phyloP scores from a whole-genome alignment of 2,329 filamentous ascomycete genomes.

The Trichoderma sp. region DNA sequence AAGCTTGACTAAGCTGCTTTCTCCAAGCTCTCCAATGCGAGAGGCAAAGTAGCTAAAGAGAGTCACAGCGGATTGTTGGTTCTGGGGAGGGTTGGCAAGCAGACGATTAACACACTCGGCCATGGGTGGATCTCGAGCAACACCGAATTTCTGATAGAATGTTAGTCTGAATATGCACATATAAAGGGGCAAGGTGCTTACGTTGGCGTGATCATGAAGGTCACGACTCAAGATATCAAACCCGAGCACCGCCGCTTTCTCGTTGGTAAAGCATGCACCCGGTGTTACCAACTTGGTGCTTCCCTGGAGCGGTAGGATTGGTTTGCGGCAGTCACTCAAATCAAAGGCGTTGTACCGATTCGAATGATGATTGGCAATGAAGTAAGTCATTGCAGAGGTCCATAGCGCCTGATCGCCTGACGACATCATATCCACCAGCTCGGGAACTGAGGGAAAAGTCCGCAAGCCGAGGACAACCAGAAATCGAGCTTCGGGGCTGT shows the following conservation, averaged over 20 bases:
- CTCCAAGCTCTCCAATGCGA: conserved; percentile 71
- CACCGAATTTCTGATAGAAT: conserved; percentile 69
- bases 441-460: conserved; percentile 67
- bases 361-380: conserved; percentile 74
- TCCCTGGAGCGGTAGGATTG: conserved; percentile 73
- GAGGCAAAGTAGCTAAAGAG: conserved; percentile 84
- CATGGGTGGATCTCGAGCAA: conserved; percentile 79
- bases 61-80: conserved; percentile 63
- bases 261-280: conserved; percentile 79
- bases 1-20: conserved; percentile 60
- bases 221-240: conserved; percentile 77
- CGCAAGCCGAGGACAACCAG: conserved; percentile 72
- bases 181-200: conserved; percentile 33
- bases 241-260: conserved; percentile 72
- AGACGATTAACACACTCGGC: conserved; percentile 73
- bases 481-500: conserved; percentile 73
- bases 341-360: conserved; percentile 73
- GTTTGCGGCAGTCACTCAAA: conserved; percentile 53
- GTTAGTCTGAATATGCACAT: conserved; percentile 12
- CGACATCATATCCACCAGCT: conserved; percentile 78
- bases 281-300: conserved; percentile 70
- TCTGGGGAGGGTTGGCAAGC: conserved; percentile 69
- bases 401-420: conserved; percentile 61
- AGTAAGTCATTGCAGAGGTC: conserved; percentile 75
- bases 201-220: conserved; percentile 72